Conservation (phyloP, 2,329 filamentous ascomycete genomes). For the Aspergillus terreus region DNA sequence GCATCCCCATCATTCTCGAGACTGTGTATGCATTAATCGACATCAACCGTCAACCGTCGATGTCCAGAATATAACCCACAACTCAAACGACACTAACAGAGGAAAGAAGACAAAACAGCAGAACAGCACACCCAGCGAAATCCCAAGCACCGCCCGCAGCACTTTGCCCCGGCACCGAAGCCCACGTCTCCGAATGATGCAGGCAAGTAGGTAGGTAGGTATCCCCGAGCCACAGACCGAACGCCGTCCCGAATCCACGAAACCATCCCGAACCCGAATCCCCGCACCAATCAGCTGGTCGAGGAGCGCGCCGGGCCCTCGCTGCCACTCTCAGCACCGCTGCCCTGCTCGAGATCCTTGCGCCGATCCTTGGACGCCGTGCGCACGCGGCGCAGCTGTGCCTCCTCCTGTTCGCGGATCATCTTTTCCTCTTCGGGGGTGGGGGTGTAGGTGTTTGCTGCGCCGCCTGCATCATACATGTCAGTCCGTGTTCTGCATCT, state of each 20-base stretch:
- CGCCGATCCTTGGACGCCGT: conserved; percentile 18
- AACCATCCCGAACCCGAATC: not conserved
- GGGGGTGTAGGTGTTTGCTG: conserved; percentile 32
- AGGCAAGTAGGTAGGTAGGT: too few relatives aligned
- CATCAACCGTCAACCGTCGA: not conserved
- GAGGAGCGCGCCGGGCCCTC: conserved; percentile 4
- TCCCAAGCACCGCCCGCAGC: not conserved
- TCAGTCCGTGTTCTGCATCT: not conserved
- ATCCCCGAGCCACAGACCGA: not conserved
- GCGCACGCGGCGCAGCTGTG: conserved; percentile 28
- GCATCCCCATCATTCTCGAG: not conserved
- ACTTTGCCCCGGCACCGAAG: not conserved
- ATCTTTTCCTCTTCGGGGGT: conserved; percentile 24
- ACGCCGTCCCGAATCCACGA: not conserved
- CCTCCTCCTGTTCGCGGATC: conserved; percentile 31
- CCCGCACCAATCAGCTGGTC: conserved; percentile 5
- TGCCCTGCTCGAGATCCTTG: conserved; percentile 13
- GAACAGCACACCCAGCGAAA: not conserved
- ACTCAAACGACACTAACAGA: not conserved
- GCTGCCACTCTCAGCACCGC: conserved; percentile 6
- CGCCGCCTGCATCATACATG: conserved; percentile 25
- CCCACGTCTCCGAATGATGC: not conserved
- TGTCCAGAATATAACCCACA: not conserved
- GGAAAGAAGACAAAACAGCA: not conserved
- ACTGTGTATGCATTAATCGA: not conserved